Evolutionary conservation across 2,329 filamentous ascomycete genomes (phyloP).

Genomic region (Aspergillus caelatus): DNA sequence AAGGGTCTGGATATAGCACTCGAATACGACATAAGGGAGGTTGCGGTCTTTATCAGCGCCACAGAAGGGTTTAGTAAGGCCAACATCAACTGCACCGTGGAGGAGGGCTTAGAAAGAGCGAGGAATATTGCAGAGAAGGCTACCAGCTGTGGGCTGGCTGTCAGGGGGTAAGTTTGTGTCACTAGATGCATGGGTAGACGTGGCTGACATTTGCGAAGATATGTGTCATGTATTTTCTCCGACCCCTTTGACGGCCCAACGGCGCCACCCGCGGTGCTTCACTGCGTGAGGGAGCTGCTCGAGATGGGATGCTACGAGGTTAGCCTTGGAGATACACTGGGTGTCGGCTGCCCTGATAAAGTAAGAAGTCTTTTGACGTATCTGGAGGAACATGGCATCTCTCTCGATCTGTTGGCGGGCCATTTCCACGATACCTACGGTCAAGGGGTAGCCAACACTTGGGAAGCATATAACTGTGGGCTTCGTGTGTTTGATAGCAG

Average conservation of each 20-base stretch:
- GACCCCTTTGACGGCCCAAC: slow-evolving; percentile 57
- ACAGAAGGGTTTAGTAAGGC: slow-evolving; percentile 47
- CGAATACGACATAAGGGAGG: slow-evolving; percentile 36
- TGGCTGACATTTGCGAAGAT: slow-evolving; percentile 13
- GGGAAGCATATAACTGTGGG: slow-evolving; percentile 75
- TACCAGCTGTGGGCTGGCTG: slow-evolving; percentile 27
- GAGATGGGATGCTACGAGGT: slow-evolving; percentile 92
- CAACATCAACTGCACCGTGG: slow-evolving; percentile 47
- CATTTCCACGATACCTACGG: slow-evolving; percentile 92
- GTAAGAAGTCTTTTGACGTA: slow-evolving; percentile 36
- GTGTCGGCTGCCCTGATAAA: slow-evolving; percentile 69
- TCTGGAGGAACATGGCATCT: slow-evolving; percentile 55
- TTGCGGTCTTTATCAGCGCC: slow-evolving; percentile 47
- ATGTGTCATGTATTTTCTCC: slow-evolving; percentile 47
- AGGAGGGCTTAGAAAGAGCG: slow-evolving; percentile 40
- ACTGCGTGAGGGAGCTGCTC: slow-evolving; percentile 62
- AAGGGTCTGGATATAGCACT: slow-evolving; percentile 61
- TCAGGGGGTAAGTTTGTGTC: slow-evolving; percentile 34
- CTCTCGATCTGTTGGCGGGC: slow-evolving; percentile 72
- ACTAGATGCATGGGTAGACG: not conserved
- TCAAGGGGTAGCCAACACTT: slow-evolving; percentile 79
- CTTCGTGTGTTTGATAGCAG: slow-evolving; percentile 78
- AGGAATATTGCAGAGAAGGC: slow-evolving; percentile 36
- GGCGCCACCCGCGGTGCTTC: slow-evolving; percentile 53
- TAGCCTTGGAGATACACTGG: slow-evolving; percentile 85